Evolutionary conservation across 2,329 filamentous ascomycete species (phyloP), one percentile per base, ranked within the genome.

Genomic region (Fonsecaea erecta): DNA sequence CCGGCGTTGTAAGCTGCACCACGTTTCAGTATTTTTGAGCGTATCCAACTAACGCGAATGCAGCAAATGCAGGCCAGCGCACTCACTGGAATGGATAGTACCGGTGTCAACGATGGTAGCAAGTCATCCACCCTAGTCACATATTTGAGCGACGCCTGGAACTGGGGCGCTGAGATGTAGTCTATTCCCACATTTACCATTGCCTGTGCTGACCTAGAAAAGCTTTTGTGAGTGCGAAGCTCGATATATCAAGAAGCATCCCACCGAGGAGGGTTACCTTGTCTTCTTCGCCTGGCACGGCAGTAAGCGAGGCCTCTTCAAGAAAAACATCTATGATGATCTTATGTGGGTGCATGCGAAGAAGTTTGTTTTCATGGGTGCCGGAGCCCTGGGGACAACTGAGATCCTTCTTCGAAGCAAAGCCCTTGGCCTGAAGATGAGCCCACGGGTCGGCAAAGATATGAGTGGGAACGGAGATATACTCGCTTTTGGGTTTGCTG

Each of bases 21-120:
- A 40, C 28, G 18, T 5, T 16, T 8, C n/a, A 35, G 16, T 28
- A 9, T 7, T 46, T 37, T 37, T 26, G 24, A n/a, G 1, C 2
- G 14, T 3, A n/a, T 34, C 16, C 11, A 26, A 26, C 16, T n/a
- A 40, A 40, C 14, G 14, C 14, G 18, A 5, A 4, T 40, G 18
- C 30, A 60, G 58, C 58, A 60, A 62, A 62, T 62, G 60, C 60
- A 55, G 46, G 60, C 60, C 14, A 62, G 52, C 52, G 60, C 60
- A 5, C 60, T 62, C 34, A 62, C 60, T 3, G 60, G 60, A 8
- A 62, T 55, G 51, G 60, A 63, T n/a, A 37, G 52, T 21, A 63
- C 60, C 8, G 60, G 60, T n/a, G 37, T 63, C 37, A 63, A 63
- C 30, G 60, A 63, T 48, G 60, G 60, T 6, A 51, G 37, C 21